Base-by-base conservation (phyloP, 495 filamentous ascomycete genomes). In the Aspergillus haitiensis region DNA sequence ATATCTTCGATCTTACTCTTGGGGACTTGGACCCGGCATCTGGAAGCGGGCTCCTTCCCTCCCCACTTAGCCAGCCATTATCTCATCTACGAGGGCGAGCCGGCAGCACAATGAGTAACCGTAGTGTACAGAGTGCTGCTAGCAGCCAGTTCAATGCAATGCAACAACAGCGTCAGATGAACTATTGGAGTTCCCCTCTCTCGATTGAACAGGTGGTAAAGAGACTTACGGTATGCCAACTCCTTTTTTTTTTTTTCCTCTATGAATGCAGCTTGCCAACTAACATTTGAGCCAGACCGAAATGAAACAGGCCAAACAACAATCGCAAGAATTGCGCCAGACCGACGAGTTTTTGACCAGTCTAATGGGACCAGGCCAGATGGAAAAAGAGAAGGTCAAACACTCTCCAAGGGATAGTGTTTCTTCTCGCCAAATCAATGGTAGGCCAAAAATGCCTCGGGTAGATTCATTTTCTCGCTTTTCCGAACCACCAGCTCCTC, bases 191-290 rank as follows among this genome's bases (percentile, higher is more conserved):
- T 60, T 90, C 88, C 13, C 89, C 92, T 2, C 86, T 97, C 36
- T 93, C 92, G 9, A 92, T 95, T 52, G 94, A 98, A 65, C 90
- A 96, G 62, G 90, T 98, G 39, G 91, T 97, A 35, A 97, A 97
- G 72, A 89, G 87, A 69, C 82, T 98, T 45, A 90, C 90, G 63
- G 94, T 97, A 83, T 82, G 90, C 79, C 52, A 36, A 46, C 37
- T 47, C 7, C 33, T 58, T 0, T 5, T 13, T 7, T 21, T 1
- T 16, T 3, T 12, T 15, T 37, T 9, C 6, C 21, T 16, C n/a
- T 7, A 58, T 55, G 40, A 54, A n/a, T n/a, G n/a, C n/a, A n/a
- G n/a, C n/a, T n/a, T 9, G 27, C 15, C 35, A 47, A n/a, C 68
- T 68, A 56, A 71, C 39, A n/a, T 34, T 15, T 53, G 15, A 7